Base-by-base conservation (phyloP, 148 eudicot genomes). In the Dysphania ambrosioides region DNA sequence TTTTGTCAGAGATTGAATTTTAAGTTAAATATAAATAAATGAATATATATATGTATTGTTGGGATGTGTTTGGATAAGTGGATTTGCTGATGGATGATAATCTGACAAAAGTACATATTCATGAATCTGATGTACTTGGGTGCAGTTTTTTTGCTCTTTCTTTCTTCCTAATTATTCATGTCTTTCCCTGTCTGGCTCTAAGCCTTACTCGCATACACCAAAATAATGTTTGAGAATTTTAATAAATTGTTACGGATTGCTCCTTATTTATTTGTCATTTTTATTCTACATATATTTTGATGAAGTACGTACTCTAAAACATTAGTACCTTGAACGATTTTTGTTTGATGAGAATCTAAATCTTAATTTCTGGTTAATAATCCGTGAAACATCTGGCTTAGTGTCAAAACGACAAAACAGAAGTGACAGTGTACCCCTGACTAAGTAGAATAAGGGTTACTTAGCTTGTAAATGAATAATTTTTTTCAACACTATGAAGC, bases 61-160 rank as follows among this genome's bases (percentile, higher is more conserved):
- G 40, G 63, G 77, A 2, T 15, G 47, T 73, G 64, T 79, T 73
- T 79, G 78, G 82, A 79, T 79, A 79, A 79, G 68, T 29, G 59
- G 71, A 71, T 71, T 69, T 74, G 75, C 53, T 79, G 59, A 74
- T 44, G 71, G 36, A 74, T 47, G 72, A 60, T 79, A 67, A 69
- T 79, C 82, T 79, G 70, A 79, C 78, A 78, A 41, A 67, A 67
- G 36, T 38, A n/a, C n/a, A n/a, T n/a, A 29, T 67, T 66, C 47
- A 79, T 73, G 72, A 75, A 73, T 53, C 64, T 67, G 51, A 30
- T 42, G 70, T 72, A 72, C 77, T 66, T 73, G 3, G 12, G 38
- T 72, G 56, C 72, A 30, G 31, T 63, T 42, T 49, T 31, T 65
- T 32, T 24, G 21, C 24, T 32, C 10, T 21, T 24, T 49, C 8